Evolutionary conservation across 2,329 filamentous ascomycete genomes (phyloP), one percentile per base, ranked within the genome.

Genomic region (Canariomyces notabilis): DNA sequence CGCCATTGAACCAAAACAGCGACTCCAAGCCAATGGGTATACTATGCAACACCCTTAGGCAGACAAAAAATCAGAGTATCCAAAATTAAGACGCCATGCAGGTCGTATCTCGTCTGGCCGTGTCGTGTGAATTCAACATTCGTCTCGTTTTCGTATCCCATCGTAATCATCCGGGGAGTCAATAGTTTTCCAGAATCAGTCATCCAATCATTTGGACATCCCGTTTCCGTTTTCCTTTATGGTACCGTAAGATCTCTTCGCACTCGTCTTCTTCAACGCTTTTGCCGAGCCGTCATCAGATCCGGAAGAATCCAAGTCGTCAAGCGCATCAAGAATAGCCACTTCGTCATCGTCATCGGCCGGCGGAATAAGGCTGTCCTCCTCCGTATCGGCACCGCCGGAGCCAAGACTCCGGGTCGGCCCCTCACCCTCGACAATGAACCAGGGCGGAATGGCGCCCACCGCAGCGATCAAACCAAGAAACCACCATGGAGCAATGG

Each of bases 401-500:
- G 2, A 50, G 46, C 11, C 65, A 65, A 2, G 58, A 61, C n/a
- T 67, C 61, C 34, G 59, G 58, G 21, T 62, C 51, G 88, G 71
- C 0, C 87, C 87, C 7, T 88, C 80, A 31, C 84, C 83, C 59
- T 95, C 80, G 12, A 82, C 75, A 1, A 94, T 76, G 68, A 82
- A 85, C 63, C 82, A 87, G 0, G 85, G 78, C 0, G 89, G 86
- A 2, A 95, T 64, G 1, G 80, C 80, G 15, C 86, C 85, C 2
- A 89, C 38, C 0, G 78, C 51, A 0, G 82, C 77, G 36, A 94
- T 70, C 0, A 69, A 57, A 0, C 80, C 75, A n/a, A 96, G 71
- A 4, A 85, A 72, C 81, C 87, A 95, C 78, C 87, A 96, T 0
- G 90, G 84, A 0, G 86, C 70, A 42, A 94, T 79, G 22, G 93